Percentiles rank a stretch among this genome's conserved stretches.
Evolutionary conservation across 345 rosid species (phyloP).

Genomic region (Draba incana): DNA sequence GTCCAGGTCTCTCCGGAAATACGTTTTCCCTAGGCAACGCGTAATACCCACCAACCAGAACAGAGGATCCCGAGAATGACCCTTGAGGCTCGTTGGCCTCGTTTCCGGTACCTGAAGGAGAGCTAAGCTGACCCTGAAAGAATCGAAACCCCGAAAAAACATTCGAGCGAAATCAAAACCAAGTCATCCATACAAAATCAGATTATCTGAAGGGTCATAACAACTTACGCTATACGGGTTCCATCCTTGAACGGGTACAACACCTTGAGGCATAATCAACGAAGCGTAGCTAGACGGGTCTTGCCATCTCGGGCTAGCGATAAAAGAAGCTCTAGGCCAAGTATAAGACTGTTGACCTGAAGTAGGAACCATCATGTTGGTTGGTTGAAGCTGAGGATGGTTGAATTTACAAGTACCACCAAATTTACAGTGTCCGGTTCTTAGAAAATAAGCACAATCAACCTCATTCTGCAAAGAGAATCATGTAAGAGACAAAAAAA

Average conservation of each 20-base stretch:
- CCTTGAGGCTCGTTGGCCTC: constrained; percentile 63
- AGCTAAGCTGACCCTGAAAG: constrained; percentile 76
- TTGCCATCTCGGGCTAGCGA: constrained; percentile 96
- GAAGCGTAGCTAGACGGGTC: constrained; percentile 86
- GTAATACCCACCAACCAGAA: constrained; percentile 67
- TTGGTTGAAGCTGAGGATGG: constrained; percentile 95
- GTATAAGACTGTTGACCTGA: constrained; percentile 75
- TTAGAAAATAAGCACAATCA: constrained; percentile 91
- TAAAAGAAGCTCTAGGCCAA: constrained; percentile 91
- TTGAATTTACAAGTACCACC: constrained; percentile 94
- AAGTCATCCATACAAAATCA: neutral
- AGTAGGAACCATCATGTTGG: constrained; percentile 87
- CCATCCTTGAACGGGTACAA: constrained; percentile 95
- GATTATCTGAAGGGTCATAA: neutral
- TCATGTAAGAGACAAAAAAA: constrained; percentile 4
- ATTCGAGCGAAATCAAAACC: neutral
- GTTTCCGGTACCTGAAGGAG: constrained; percentile 80
- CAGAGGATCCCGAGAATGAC: constrained; percentile 61
- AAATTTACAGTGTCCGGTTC: constrained; percentile 97
- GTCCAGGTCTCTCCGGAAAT: constrained; percentile 97
- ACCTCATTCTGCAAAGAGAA: constrained; percentile 65
- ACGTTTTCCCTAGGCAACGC: constrained; percentile 84
- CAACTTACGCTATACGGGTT: constrained; percentile 76
- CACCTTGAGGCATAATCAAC: constrained; percentile 83
- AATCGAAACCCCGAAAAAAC: too few relatives aligned